A percentile compares a stretch with the other conserved stretches of the same genome.
phyloP scores from a whole-genome alignment of 495 filamentous ascomycete species.

The Aspergillus kassunensis region DNA sequence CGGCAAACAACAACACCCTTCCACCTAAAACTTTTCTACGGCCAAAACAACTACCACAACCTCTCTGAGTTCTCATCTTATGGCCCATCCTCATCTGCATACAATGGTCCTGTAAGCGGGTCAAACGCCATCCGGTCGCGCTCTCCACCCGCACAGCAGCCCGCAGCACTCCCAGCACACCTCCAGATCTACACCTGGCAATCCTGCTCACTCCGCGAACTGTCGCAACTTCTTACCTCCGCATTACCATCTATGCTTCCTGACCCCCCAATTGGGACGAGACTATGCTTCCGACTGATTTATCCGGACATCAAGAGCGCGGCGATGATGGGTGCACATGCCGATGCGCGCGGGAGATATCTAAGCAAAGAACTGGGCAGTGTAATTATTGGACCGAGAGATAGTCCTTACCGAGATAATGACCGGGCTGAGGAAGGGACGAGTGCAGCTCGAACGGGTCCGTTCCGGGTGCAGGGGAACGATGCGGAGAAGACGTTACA shows the following conservation, averaged over 20 bases:
- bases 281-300: slow-evolving; percentile 80
- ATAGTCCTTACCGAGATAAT: slow-evolving; percentile 35
- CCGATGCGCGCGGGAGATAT: slow-evolving; percentile 56
- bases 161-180: slow-evolving; percentile 56
- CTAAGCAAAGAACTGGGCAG: slow-evolving; percentile 73
- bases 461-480: slow-evolving; percentile 41
- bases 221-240: slow-evolving; percentile 67
- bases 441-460: slow-evolving; percentile 12
- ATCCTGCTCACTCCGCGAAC: slow-evolving; percentile 76
- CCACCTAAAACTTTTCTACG: slow-evolving; percentile 87
- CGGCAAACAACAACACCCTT: slow-evolving; percentile 80
- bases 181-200: slow-evolving; percentile 88
- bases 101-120: slow-evolving; percentile 28
- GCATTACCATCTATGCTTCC: slow-evolving; percentile 68
- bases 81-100: slow-evolving; percentile 15
- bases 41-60: slow-evolving; percentile 64
- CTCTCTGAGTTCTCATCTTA: slow-evolving; percentile 31
- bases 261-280: slow-evolving; percentile 70
- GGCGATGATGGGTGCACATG: slow-evolving; percentile 37
- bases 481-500: slow-evolving; percentile 68
- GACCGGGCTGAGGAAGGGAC: slow-evolving; percentile 47
- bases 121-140: slow-evolving; percentile 35
- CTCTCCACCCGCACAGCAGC: slow-evolving; percentile 27
- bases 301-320: slow-evolving; percentile 71
- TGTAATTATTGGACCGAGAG: slow-evolving; percentile 60